A percentile compares a stretch with the other conserved stretches of the same genome.
Evolutionary conservation across 768 basidiomycete genomes (phyloP).

Genomic region (Suillus subalutaceus): DNA sequence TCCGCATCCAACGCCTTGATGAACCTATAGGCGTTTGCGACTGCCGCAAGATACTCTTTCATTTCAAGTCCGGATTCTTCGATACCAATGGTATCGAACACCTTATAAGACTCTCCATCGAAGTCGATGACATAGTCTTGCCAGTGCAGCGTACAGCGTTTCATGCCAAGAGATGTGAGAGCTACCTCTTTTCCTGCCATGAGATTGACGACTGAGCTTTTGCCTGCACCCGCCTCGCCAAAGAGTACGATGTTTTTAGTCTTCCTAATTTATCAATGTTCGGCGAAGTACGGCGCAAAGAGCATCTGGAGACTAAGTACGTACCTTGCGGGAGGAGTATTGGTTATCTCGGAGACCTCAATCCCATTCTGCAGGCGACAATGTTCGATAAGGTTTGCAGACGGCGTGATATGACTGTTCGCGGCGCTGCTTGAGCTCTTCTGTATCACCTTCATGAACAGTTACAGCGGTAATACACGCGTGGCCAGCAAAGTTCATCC

Average conservation of each 20-base stretch:
- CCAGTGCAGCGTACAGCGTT: conserved; percentile 39
- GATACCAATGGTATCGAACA: conserved; percentile 39
- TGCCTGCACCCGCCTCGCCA: conserved; percentile 37
- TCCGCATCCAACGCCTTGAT: conserved; percentile 33
- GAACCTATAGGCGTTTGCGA: conserved; percentile 36
- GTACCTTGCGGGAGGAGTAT: neutral
- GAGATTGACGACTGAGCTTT: conserved; percentile 30
- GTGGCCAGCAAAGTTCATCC: conserved; percentile 40
- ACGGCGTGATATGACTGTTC: conserved; percentile 13
- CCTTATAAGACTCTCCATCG: conserved; percentile 22
- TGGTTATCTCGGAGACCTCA: too few species aligned
- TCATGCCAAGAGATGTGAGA: conserved; percentile 31
- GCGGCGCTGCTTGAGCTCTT: neutral
- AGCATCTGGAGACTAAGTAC: neutral
- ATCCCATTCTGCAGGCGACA: too few species aligned
- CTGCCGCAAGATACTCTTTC: conserved; percentile 27
- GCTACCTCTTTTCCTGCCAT: conserved; percentile 30
- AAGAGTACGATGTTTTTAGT: conserved; percentile 35
- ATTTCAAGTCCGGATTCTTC: conserved; percentile 29
- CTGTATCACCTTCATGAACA: too few species aligned
- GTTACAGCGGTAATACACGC: conserved; percentile 41
- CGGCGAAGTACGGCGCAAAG: neutral
- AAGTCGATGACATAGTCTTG: conserved; percentile 33
- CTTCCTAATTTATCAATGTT: neutral
- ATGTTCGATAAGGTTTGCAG: conserved; percentile 1